phyloP scores from a whole-genome alignment of 2,329 filamentous ascomycete genomes.

The Ambrosiella xylebori region DNA sequence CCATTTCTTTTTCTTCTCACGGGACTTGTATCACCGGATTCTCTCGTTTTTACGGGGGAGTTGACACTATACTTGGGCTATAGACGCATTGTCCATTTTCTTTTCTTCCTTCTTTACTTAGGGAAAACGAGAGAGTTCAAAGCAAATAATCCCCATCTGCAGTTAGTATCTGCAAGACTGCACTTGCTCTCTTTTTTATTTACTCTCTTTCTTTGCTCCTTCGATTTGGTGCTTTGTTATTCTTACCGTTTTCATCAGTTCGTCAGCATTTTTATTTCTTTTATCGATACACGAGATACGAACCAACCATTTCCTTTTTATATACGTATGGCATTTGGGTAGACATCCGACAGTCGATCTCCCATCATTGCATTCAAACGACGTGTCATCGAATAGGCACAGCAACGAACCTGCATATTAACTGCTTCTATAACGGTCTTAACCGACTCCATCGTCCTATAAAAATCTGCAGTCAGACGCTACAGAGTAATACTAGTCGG shows the following conservation, averaged over 20 bases:
- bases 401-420: neutral
- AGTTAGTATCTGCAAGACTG: neutral
- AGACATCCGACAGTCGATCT: neutral
- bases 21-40: neutral
- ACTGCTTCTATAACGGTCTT: neutral
- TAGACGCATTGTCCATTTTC: neutral
- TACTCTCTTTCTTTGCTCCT: slow-evolving; percentile 1
- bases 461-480: neutral
- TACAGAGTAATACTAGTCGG: neutral
- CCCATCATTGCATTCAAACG: too few relatives aligned
- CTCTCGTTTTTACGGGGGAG: neutral
- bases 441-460: neutral
- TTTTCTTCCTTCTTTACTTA: neutral
- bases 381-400: neutral
- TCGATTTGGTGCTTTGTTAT: neutral
- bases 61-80: neutral
- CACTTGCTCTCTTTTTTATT: slow-evolving; percentile 2
- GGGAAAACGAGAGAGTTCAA: too few relatives aligned
- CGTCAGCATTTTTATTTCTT: slow-evolving; percentile 13
- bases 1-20: neutral
- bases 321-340: neutral
- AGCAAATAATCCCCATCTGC: neutral
- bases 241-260: slow-evolving; percentile 11
- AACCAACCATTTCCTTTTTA: slow-evolving; percentile 4
- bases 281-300: slow-evolving; percentile 8